Evolutionary conservation across 345 rosid species (phyloP).

Genomic region (Brassica rapa): DNA sequence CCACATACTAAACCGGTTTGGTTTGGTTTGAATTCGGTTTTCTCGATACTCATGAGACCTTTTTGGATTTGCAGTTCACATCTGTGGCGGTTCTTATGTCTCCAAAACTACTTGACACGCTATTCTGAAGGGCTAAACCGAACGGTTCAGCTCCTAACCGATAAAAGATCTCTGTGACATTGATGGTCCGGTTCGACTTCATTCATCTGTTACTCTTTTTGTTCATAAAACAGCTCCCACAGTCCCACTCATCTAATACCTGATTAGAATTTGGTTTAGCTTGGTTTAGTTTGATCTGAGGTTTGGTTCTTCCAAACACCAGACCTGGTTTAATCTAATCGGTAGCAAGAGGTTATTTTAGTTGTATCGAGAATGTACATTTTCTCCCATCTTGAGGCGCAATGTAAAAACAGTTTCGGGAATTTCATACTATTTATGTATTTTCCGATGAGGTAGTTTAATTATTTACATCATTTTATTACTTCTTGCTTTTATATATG

Average conservation of each 20-base stretch:
- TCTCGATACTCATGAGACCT: conserved; percentile 11
- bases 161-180: conserved; percentile 26
- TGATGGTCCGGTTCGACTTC: conserved; percentile 22
- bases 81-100: conserved; percentile 73
- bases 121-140: conserved; percentile 48
- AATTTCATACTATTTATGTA: conserved; percentile 1
- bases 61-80: conserved; percentile 56
- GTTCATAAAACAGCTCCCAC: conserved; percentile 38
- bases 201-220: conserved; percentile 33
- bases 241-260: conserved; percentile 35
- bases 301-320: conserved; percentile 44
- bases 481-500: not conserved
- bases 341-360: conserved; percentile 27
- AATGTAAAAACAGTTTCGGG: conserved; percentile 30
- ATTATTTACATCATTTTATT: not conserved
- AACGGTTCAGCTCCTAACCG: conserved; percentile 43
- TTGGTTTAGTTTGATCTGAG: conserved; percentile 12
- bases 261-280: conserved; percentile 38
- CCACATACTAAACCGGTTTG: not conserved
- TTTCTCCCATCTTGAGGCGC: conserved; percentile 36
- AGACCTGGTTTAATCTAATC: conserved; percentile 17
- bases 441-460: conserved; percentile 4
- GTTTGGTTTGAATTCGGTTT: not conserved
- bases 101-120: conserved; percentile 63
- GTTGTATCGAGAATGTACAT: conserved; percentile 40